phyloP scores from a whole-genome alignment of 495 filamentous ascomycete genomes.

The Rhizodiscina lignyota region DNA sequence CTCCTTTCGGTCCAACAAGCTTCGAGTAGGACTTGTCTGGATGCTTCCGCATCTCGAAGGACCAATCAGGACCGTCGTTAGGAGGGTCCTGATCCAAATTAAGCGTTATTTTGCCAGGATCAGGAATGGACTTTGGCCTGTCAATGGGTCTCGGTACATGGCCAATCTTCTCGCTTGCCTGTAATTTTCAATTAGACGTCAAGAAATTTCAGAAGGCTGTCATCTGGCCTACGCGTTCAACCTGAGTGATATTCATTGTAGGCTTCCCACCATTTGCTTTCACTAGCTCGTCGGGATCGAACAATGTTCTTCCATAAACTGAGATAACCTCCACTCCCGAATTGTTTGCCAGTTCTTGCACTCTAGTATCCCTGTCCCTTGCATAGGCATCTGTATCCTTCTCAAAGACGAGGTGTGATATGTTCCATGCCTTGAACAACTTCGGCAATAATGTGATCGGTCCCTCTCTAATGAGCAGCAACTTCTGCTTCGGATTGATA shows the following conservation, averaged over 20 bases:
- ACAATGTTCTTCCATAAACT: constrained; percentile 43
- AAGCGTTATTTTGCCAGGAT: too few species aligned
- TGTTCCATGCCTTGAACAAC: constrained; percentile 48
- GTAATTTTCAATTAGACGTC: too few species aligned
- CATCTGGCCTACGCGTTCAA: constrained; percentile 29
- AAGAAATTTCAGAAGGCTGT: too few species aligned
- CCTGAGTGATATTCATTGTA: constrained; percentile 50
- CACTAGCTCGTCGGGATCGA: constrained; percentile 49
- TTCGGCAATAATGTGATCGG: constrained; percentile 50
- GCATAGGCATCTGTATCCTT: constrained; percentile 59
- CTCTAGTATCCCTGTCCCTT: constrained; percentile 35
- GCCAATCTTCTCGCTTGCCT: too few species aligned
- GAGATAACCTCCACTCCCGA: constrained; percentile 47
- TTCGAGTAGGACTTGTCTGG: constrained; percentile 34
- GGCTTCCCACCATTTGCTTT: constrained; percentile 45
- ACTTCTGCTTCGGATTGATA: constrained; percentile 45
- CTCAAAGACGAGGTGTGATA: constrained; percentile 57
- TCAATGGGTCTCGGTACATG: too few species aligned
- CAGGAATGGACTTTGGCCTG: too few species aligned
- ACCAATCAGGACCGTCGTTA: too few species aligned
- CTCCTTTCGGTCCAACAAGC: constrained; percentile 40
- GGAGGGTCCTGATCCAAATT: too few species aligned
- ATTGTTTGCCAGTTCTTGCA: constrained; percentile 37
- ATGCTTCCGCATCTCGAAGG: constrained; percentile 23
- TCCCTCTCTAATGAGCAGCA: constrained; percentile 49